Percentiles rank a stretch among this genome's conserved stretches.
These are phyloP conservation scores for Populus tomentosa DNA, from an alignment of 441 rosid species.

Conservation along the genomic window DNA sequence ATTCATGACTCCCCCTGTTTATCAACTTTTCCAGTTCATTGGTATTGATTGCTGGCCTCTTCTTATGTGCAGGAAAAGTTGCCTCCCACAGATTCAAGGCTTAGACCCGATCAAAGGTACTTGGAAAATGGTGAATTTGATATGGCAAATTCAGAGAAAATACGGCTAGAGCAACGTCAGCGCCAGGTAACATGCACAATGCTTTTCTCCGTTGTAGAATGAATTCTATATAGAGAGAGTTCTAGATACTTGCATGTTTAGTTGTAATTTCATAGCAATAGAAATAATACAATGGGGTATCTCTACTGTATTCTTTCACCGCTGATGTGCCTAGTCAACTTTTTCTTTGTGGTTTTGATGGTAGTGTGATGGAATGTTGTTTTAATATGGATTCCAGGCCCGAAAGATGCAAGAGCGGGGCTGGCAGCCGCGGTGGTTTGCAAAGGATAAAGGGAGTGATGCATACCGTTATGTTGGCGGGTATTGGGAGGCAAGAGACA, in stretches of 20 bases:
- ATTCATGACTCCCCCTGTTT: background rate
- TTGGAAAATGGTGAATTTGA: conserved; percentile 79
- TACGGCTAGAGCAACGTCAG: conserved; percentile 77
- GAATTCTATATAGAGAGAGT: too few relatives aligned
- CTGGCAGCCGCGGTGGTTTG: conserved; percentile 84
- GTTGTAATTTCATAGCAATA: too few relatives aligned
- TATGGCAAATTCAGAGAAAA: conserved; percentile 80
- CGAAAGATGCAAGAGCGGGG: conserved; percentile 87
- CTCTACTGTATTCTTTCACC: background rate
- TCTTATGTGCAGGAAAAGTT: conserved; percentile 46
- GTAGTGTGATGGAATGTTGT: background rate
- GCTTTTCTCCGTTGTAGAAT: background rate
- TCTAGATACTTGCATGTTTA: too few relatives aligned
- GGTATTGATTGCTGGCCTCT: background rate
- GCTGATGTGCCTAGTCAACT: background rate
- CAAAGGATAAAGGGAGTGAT: conserved; percentile 46
- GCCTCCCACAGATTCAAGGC: conserved; percentile 91
- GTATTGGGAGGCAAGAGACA: conserved; percentile 79
- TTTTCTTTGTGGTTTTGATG: background rate
- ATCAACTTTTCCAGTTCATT: background rate
- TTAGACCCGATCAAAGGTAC: conserved; percentile 74
- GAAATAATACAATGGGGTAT: background rate
- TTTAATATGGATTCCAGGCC: conserved; percentile 43
- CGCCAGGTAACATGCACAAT: conserved; percentile 45
- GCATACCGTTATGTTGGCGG: conserved; percentile 58